These are phyloP conservation scores for Aotearoamyces nothofagi DNA, from an alignment of 2,329 filamentous ascomycete species.

Conservation along the genomic window DNA sequence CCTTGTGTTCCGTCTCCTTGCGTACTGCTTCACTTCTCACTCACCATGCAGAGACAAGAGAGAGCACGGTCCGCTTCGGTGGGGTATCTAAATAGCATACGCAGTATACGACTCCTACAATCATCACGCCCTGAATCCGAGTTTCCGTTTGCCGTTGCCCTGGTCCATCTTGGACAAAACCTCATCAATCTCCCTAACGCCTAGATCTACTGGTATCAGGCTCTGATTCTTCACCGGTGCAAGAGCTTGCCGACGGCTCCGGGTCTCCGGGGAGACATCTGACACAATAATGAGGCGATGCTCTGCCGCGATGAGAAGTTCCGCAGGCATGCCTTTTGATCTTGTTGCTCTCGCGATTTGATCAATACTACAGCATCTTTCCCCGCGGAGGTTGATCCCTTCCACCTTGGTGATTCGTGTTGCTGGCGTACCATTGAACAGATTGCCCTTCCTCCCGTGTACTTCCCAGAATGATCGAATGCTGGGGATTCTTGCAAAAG, in stretches of 20 bases:
- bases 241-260: constrained; percentile 4
- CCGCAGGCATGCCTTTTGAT: constrained; percentile 7
- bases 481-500: constrained; percentile 16
- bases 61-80: no score
- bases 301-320: constrained; percentile 18
- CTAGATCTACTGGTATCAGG: constrained; percentile 23
- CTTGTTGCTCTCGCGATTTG: constrained; percentile 11
- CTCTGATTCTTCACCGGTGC: constrained; percentile 11
- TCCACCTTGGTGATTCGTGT: constrained; percentile 15
- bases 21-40: no score
- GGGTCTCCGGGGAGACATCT: no score
- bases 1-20: no score
- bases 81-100: no score
- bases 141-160: no score
- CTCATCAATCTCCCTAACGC: constrained; percentile 51
- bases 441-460: constrained; percentile 10
- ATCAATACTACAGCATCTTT: constrained; percentile 17
- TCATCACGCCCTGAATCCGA: no score
- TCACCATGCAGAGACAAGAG: no score
- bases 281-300: constrained; percentile 16
- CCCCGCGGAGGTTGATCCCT: constrained; percentile 17
- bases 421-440: constrained; percentile 11
- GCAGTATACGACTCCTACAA: no score
- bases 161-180: constrained; percentile 42
- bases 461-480: constrained; percentile 19